phyloP scores from a whole-genome alignment of 129 eudicot genomes.

The Flaveria sonorensis region DNA sequence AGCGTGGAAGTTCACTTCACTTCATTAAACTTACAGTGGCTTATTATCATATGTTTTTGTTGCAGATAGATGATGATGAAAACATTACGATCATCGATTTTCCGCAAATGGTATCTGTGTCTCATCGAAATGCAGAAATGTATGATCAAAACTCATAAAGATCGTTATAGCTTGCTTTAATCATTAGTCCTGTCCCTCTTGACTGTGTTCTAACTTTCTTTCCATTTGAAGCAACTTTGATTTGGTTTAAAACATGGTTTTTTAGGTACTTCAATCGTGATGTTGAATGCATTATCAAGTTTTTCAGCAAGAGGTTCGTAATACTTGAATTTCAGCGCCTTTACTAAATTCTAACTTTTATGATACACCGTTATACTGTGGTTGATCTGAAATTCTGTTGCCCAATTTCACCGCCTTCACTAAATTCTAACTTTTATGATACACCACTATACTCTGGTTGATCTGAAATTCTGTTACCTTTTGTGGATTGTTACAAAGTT shows the following conservation, averaged over 20 bases:
- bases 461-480: background rate
- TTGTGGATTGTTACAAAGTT: background rate
- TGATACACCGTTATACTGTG: background rate
- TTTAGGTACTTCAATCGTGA: slow-evolving; percentile 91
- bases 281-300: slow-evolving; percentile 84
- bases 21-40: background rate
- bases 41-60: background rate
- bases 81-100: slow-evolving; percentile 86
- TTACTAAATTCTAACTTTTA: background rate
- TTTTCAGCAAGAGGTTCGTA: slow-evolving; percentile 65
- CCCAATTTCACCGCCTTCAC: background rate
- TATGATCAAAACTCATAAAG: slow-evolving; percentile 36
- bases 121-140: slow-evolving; percentile 92
- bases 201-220: slow-evolving; percentile 8
- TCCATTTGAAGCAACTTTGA: slow-evolving; percentile 1
- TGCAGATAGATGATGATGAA: slow-evolving; percentile 94
- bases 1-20: background rate
- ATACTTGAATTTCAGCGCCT: background rate
- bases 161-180: background rate
- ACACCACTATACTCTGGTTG: background rate
- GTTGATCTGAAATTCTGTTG: background rate
- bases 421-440: background rate
- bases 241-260: slow-evolving; percentile 22
- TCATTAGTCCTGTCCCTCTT: background rate
- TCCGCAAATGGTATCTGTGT: slow-evolving; percentile 95